Percentiles rank a stretch among this genome's conserved stretches.
Conservation (phyloP, 1,139 yeast species). For the Lodderomyces pseudojiufengensis region DNA sequence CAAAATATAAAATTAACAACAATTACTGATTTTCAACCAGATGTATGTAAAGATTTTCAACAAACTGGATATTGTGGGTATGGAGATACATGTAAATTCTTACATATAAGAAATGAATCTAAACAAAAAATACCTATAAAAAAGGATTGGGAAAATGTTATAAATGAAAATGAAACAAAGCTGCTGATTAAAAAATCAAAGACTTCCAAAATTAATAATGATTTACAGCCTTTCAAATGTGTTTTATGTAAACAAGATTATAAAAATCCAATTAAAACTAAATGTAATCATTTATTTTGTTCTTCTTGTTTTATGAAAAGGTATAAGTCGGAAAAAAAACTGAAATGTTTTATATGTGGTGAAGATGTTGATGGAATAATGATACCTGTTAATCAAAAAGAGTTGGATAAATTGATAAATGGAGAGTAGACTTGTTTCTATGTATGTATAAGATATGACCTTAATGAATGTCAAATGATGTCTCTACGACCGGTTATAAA, state of each 20-base stretch:
- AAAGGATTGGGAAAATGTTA: slow-evolving; percentile 65
- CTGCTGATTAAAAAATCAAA: slow-evolving; percentile 21
- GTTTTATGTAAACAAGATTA: slow-evolving; percentile 59
- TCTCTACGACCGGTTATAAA: not conserved
- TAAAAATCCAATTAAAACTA: slow-evolving; percentile 55
- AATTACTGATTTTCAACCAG: slow-evolving; percentile 87
- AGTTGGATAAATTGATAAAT: slow-evolving; percentile 13
- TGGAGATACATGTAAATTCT: slow-evolving; percentile 96
- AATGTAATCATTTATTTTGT: slow-evolving; percentile 68
- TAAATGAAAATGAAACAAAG: slow-evolving; percentile 5
- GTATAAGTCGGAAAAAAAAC: slow-evolving; percentile 38
- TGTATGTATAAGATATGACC: no score
- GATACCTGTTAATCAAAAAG: slow-evolving; percentile 19
- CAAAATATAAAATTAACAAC: slow-evolving; percentile 65
- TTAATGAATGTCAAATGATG: no score
- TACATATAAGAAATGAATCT: slow-evolving; percentile 87
- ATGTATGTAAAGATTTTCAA: slow-evolving; percentile 87
- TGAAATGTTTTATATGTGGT: slow-evolving; percentile 55
- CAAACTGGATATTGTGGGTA: slow-evolving; percentile 96
- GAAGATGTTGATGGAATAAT: slow-evolving; percentile 54
- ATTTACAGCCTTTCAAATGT: slow-evolving; percentile 54
- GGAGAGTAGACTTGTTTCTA: no score
- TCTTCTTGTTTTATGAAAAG: slow-evolving; percentile 56
- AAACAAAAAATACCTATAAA: slow-evolving; percentile 66
- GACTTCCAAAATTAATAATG: not conserved